A percentile compares a stretch with the other conserved stretches of the same genome.
Conservation (phyloP, 179 eudicot species). For the Patellifolia procumbens region DNA sequence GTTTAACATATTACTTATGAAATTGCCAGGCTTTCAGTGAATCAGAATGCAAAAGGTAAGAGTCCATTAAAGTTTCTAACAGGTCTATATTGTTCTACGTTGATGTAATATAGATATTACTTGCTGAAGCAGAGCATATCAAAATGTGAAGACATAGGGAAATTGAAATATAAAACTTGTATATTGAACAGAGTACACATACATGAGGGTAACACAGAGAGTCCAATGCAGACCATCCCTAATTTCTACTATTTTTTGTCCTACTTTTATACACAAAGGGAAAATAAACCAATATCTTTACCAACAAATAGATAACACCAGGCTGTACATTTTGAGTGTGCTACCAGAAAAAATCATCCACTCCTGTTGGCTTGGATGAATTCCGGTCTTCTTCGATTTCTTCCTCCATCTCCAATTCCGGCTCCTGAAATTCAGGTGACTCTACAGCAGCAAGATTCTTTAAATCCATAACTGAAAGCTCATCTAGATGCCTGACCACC, state of each 20-base stretch:
- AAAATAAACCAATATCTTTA: conserved; percentile 26
- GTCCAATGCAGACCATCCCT: conserved; percentile 45
- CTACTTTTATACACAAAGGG: conserved; percentile 45
- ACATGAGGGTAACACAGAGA: conserved; percentile 28
- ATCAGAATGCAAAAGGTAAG: background rate
- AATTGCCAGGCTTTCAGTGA: background rate
- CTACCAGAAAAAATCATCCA: conserved; percentile 73
- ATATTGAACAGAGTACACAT: conserved; percentile 36
- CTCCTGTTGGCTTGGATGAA: conserved; percentile 44
- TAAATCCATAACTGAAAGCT: conserved; percentile 81
- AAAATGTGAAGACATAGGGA: background rate
- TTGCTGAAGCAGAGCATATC: background rate
- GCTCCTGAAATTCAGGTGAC: conserved; percentile 63
- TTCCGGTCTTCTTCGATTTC: conserved; percentile 49
- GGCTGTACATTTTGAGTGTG: conserved; percentile 47
- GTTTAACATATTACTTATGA: background rate
- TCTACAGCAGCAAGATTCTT: conserved; percentile 86
- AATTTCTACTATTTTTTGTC: conserved; percentile 27
- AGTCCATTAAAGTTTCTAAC: background rate
- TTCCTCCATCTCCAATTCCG: conserved; percentile 78
- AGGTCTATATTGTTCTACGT: background rate
- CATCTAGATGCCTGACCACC: conserved; percentile 79
- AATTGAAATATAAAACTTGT: conserved; percentile 22
- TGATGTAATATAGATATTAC: background rate
- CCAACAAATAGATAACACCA: conserved; percentile 25